Base-by-base conservation (phyloP, 495 filamentous ascomycete genomes). In the Penicillium coprophilum region DNA sequence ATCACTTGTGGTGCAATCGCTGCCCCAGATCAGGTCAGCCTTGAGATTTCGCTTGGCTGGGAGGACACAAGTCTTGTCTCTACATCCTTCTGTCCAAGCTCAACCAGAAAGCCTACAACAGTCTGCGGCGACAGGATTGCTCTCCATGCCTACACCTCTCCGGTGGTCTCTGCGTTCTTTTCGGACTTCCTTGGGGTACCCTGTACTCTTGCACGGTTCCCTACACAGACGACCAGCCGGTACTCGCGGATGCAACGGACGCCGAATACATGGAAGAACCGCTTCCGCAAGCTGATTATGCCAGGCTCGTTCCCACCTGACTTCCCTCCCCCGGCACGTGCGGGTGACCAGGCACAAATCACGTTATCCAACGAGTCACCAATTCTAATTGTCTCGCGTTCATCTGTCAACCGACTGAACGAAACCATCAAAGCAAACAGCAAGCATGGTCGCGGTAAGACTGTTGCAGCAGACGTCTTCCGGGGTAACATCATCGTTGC, bases 311-410 rank as follows among this genome's bases (percentile, higher is more conserved):
- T 82, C 56, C 82, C 82, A 69, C 80, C 46, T 67, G 80, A 55
- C 69, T 75, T 46, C 7, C 82, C 64, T 75, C 80, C 30, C 73
- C 79, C 64, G 66, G 69, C 17, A 66, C 79, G 65, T 50, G 66
- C 24, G 23, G 23, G 43, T 38, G 50, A 50, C 28, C 58, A 56
- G 13, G 79, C 69, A n/a, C 85, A 85, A 3, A 90, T 96, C 44
- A 73, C 91, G 2, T 72, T 98, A 4, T 88, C 91, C 13, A 98
- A 98, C 64, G 94, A 98, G 67, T 91, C 87, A 45, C 93, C 94
- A 0, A 94, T 98, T 48, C 81, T 98, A 0, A 78, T 88, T 6
- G 89, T 98, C 28, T 91, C 87, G 12, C 79, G 83, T 17, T 86
- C 88, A 3, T 96, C 91, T 55, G 81, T 97, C 36, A 86, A 89